Evolutionary conservation across 106 monocot genomes (phyloP), one percentile per base, ranked within the genome.

Genomic region (Posidonia australis): DNA sequence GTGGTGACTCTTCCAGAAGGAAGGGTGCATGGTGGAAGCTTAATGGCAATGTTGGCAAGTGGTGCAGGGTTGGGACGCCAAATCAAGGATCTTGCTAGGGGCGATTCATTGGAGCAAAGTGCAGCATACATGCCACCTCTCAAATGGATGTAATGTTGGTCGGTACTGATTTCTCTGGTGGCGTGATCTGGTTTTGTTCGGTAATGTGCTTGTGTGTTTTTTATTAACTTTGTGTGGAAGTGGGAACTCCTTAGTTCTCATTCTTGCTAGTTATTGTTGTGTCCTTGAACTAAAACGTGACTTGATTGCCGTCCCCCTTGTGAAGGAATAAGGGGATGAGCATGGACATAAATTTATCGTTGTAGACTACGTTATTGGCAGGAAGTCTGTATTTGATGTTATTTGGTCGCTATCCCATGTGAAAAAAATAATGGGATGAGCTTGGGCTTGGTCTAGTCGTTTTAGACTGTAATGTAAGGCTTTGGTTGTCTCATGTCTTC

Each of bases 1-100:
- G 5, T 64, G 14, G 21, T 53, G 64, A 41, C 70, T 30, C 62
- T 69, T 63, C 74, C 80, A 11, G 93, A 93, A 77, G 83, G 93
- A 13, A 67, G 93, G 66, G 93, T 93, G 54, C 93, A 88, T 70
- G 93, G 93, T 22, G 93, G 83, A 18, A 88, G 62, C 30, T 64
- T 93, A 5, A 54, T 88, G 78, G 73, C 78, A 14, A 47, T 81
- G 68, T 51, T 92, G 6, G 78, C 67, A 43, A 67, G 67, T 66
- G 30, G 67, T 67, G 51, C 51, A 31, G 14, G 16, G n/a, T 10
- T 22, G 5, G 65, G 65, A 49, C 26, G 10, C n/a, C 9, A 43
- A 13, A 21, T 10, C 30, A 27, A n/a, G 7, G 41, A 45, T 13
- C 32, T 47, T 24, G 17, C 11, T 21, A 18, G 24, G 20, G 62